Evolutionary conservation across 805 yeast genomes (phyloP).

Genomic region (Yamadazyma philogaea): DNA sequence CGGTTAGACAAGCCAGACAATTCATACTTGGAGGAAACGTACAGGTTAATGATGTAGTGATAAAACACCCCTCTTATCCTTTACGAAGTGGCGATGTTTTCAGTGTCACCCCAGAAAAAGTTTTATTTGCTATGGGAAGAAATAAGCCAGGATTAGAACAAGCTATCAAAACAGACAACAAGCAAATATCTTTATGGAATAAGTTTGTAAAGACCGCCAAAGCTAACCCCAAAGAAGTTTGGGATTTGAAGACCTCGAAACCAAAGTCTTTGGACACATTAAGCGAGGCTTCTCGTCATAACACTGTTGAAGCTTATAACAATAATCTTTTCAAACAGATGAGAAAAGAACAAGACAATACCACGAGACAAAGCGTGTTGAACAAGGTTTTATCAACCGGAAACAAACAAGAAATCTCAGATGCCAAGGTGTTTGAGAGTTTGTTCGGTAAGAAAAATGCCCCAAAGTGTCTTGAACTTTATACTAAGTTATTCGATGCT

Average conservation of each 20-base stretch:
- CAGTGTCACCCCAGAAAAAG: constrained; percentile 81
- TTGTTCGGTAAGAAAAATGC: constrained; percentile 31
- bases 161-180: constrained; percentile 66
- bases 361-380: constrained; percentile 49
- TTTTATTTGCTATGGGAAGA: constrained; percentile 79
- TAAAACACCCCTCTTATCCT: constrained; percentile 75
- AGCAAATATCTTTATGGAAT: constrained; percentile 76
- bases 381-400: constrained; percentile 38
- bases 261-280: constrained; percentile 35
- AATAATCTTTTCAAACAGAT: constrained; percentile 38
- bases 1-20: constrained; percentile 91
- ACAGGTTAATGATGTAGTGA: constrained; percentile 75
- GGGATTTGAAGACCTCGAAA: constrained; percentile 47
- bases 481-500: constrained; percentile 25
- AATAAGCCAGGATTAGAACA: constrained; percentile 71
- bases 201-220: constrained; percentile 59
- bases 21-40: constrained; percentile 80
- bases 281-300: constrained; percentile 13
- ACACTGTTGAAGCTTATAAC: constrained; percentile 29
- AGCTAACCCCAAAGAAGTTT: constrained; percentile 54
- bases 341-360: constrained; percentile 39
- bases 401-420: constrained; percentile 21
- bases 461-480: constrained; percentile 33
- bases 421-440: constrained; percentile 28
- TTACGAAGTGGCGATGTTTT: constrained; percentile 84